A percentile compares a stretch with the other conserved stretches of the same genome.
phyloP scores from a whole-genome alignment of 192 early-diverging fungal species.

The Coemansia sp. region DNA sequence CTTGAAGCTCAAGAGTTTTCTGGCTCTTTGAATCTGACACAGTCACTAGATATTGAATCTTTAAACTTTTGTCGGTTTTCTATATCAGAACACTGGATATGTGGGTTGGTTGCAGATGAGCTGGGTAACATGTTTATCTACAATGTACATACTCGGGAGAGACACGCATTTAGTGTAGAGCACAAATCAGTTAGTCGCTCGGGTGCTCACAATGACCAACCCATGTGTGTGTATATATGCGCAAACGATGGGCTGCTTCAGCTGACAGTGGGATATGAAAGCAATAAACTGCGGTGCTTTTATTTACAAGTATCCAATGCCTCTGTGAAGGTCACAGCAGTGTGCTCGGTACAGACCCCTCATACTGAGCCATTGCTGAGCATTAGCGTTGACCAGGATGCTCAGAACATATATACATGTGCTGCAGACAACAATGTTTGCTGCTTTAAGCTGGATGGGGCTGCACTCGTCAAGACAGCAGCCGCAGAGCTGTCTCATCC shows the following conservation, averaged over 20 bases:
- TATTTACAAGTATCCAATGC: conserved; percentile 4
- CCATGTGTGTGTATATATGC: conserved; percentile 29
- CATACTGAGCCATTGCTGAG: conserved; percentile 48
- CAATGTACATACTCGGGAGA: conserved; percentile 1
- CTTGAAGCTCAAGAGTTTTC: conserved; percentile 28
- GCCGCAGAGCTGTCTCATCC: conserved; percentile 10
- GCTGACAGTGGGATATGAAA: conserved; percentile 38
- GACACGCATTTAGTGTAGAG: conserved; percentile 18
- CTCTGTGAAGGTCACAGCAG: background rate
- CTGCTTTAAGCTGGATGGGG: conserved; percentile 9
- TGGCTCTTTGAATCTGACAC: conserved; percentile 11
- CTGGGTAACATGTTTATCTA: conserved; percentile 27
- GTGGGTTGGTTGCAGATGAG: conserved; percentile 17
- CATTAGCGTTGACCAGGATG: conserved; percentile 18
- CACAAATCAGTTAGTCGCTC: conserved; percentile 19
- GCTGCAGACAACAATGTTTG: conserved; percentile 43
- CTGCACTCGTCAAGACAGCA: background rate
- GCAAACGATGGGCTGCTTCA: background rate
- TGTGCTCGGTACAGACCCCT: conserved; percentile 2
- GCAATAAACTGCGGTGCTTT: conserved; percentile 29
- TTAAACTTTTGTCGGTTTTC: conserved; percentile 51
- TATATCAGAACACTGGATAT: conserved; percentile 16
- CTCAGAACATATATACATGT: conserved; percentile 30
- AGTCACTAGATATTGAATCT: conserved; percentile 30
- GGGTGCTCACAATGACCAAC: conserved; percentile 31